These are phyloP conservation scores for Exobasidium rhododendri DNA, from an alignment of 1,284 basidiomycete species.

Conservation along the genomic window DNA sequence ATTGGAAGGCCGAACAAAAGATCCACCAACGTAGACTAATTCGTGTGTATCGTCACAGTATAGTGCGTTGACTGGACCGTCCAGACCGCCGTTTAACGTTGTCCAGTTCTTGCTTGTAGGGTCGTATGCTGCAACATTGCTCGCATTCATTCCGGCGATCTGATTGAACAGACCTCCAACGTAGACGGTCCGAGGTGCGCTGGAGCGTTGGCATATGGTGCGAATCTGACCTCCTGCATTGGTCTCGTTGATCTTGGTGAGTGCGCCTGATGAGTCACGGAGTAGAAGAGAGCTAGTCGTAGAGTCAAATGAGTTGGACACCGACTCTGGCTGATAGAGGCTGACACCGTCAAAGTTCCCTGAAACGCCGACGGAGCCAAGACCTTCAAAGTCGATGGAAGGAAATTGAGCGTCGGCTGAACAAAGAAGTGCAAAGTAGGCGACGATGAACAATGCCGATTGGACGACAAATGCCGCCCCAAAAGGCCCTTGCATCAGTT, in stretches of 20 bases:
- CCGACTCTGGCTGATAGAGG: conserved; percentile 34
- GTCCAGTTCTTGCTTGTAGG: conserved; percentile 23
- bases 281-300: conserved; percentile 40
- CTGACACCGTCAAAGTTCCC: conserved; percentile 45
- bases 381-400: conserved; percentile 46
- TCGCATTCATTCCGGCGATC: conserved; percentile 37
- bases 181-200: conserved; percentile 27
- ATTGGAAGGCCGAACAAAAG: conserved; percentile 61
- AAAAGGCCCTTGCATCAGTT: background rate
- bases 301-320: conserved; percentile 33
- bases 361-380: conserved; percentile 43
- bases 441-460: background rate
- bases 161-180: conserved; percentile 54
- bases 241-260: conserved; percentile 47
- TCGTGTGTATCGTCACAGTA: conserved; percentile 72
- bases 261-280: conserved; percentile 39
- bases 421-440: background rate
- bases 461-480: background rate
- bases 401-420: conserved; percentile 27
- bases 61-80: conserved; percentile 72
- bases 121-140: conserved; percentile 45
- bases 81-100: conserved; percentile 38
- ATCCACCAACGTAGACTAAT: conserved; percentile 81
- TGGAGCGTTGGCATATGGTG: conserved; percentile 48
- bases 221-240: conserved; percentile 49